Conservation (phyloP, 1,284 basidiomycete genomes). For the Austroboletus niveus region DNA sequence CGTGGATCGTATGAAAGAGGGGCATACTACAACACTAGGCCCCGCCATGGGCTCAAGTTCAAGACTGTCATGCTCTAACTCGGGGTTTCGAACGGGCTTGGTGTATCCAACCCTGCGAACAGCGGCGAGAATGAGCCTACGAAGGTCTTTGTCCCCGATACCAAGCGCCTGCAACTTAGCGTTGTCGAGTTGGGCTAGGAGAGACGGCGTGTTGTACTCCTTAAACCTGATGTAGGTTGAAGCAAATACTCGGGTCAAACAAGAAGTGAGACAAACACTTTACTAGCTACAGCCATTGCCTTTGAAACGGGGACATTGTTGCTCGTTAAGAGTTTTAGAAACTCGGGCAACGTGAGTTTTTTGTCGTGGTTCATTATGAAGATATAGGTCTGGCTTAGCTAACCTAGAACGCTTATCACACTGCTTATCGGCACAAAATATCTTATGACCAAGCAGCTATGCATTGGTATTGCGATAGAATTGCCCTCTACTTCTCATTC, state of each 20-base stretch:
- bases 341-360: conserved; percentile 68
- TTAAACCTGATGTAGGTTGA: conserved; percentile 60
- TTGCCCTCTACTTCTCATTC: conserved; percentile 11
- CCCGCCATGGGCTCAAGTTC: not conserved
- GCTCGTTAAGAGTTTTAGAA: conserved; percentile 69
- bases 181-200: conserved; percentile 59
- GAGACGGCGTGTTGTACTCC: conserved; percentile 60
- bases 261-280: conserved; percentile 57
- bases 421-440: conserved; percentile 1
- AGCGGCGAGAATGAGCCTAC: conserved; percentile 62
- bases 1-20: conserved; percentile 18
- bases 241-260: not conserved
- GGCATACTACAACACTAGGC: conserved; percentile 16
- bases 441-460: not conserved
- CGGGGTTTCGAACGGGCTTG: conserved; percentile 18
- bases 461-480: conserved; percentile 22
- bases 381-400: not conserved
- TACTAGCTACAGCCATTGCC: conserved; percentile 75
- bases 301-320: conserved; percentile 65
- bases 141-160: conserved; percentile 66
- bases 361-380: conserved; percentile 12
- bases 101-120: conserved; percentile 63
- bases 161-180: conserved; percentile 55
- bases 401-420: too few species aligned
- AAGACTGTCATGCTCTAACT: not conserved